Evolutionary conservation across 805 yeast genomes (phyloP).

Genomic region (Yamadazyma scolyti): DNA sequence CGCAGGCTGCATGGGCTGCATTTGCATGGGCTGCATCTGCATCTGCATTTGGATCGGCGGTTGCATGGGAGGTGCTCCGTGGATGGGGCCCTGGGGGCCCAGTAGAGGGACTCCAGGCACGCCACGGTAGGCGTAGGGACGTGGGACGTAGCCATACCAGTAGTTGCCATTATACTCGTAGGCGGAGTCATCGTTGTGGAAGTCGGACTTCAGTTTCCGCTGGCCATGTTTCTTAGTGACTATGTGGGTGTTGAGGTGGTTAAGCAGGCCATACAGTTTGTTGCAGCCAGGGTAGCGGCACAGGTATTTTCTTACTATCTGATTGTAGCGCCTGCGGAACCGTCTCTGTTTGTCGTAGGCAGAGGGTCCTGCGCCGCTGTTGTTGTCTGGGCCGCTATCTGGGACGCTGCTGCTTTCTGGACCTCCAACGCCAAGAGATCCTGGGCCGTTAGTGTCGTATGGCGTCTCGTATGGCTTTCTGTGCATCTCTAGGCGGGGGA

Average conservation of each 20-base stretch:
- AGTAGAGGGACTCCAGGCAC: background rate
- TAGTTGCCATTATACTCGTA: conserved; percentile 15
- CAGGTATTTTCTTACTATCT: conserved; percentile 29
- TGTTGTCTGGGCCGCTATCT: no score
- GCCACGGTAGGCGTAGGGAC: conserved; percentile 5
- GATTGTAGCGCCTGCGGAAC: conserved; percentile 34
- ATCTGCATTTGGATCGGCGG: background rate
- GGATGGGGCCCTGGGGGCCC: background rate
- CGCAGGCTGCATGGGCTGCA: background rate
- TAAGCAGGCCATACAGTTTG: conserved; percentile 40
- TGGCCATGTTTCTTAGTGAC: conserved; percentile 45
- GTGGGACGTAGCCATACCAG: conserved; percentile 15
- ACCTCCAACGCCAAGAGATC: no score
- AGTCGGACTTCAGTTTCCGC: conserved; percentile 38
- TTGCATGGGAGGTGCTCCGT: background rate
- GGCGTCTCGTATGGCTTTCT: no score
- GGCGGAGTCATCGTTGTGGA: conserved; percentile 21
- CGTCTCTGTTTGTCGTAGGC: no score
- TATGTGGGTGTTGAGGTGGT: conserved; percentile 42
- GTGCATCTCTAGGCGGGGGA: no score
- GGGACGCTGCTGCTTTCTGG: no score
- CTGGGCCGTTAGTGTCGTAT: no score
- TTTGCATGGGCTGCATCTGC: background rate
- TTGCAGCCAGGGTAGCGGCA: conserved; percentile 37
- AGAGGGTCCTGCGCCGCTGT: no score